A percentile compares a stretch with the other conserved stretches of the same genome.
phyloP scores from a whole-genome alignment of 257 asterid species.

The Forsythia viridissima region DNA sequence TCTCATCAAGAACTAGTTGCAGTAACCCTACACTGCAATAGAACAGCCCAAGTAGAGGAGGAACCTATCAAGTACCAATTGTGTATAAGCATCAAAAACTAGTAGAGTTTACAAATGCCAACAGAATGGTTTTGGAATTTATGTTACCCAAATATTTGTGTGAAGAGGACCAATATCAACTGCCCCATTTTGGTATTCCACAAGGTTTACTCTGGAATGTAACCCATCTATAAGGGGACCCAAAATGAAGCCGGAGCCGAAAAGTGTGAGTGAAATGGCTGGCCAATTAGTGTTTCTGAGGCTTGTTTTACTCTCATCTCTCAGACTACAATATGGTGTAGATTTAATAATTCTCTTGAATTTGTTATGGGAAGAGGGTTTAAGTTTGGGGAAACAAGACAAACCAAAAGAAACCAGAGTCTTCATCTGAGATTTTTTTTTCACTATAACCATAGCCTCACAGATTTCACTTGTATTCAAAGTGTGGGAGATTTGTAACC shows the following conservation, averaged over 20 bases:
- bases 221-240: conserved; percentile 80
- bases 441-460: too few species aligned
- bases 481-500: too few species aligned
- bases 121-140: background rate
- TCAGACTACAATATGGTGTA: conserved; percentile 21
- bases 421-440: conserved; percentile 19
- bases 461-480: too few species aligned
- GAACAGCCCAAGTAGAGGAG: conserved; percentile 75
- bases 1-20: conserved; percentile 55
- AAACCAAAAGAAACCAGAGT: conserved; percentile 14
- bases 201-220: conserved; percentile 72
- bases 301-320: background rate
- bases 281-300: conserved; percentile 38
- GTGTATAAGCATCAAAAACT: background rate
- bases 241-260: conserved; percentile 56
- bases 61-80: conserved; percentile 39
- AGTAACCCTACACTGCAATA: conserved; percentile 64
- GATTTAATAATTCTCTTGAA: background rate
- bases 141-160: conserved; percentile 62
- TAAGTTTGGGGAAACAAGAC: conserved; percentile 14
- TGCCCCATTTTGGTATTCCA: conserved; percentile 69
- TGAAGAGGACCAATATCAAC: conserved; percentile 71
- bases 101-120: too few species aligned
- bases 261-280: conserved; percentile 41
- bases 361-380: conserved; percentile 10